Evolutionary conservation across 208 protist species (phyloP), one percentile per base, ranked within the genome.

Genomic region (Crithidia sp.): DNA sequence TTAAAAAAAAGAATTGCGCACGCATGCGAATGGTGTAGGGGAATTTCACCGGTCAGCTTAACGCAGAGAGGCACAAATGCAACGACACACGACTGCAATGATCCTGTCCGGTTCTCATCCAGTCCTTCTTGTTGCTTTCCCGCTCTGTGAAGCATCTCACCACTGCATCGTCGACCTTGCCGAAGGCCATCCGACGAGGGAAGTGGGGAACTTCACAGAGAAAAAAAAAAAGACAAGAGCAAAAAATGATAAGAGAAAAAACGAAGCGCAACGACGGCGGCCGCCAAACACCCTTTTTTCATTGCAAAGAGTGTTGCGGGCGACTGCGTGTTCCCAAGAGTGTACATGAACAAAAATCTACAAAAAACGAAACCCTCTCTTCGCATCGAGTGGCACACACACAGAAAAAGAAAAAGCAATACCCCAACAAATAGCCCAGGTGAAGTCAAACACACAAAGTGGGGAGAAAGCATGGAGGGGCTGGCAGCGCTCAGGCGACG

Each of bases 51-150:
- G 28, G 28, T 28, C 28, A 28, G 28, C 28, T 28, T 28, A 28
- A 28, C 28, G 28, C 28, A 28, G 28, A 28, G 28, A 28, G 28
- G 28, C 28, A 28, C 28, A 28, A 74, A 8, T 50, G 41, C n/a
- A 65, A 36, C 16, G 8, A 9, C 36, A 37, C 50, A 44, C 9
- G 16, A 54, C 16, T 69, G 71, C 36, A 77, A 69, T 28, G 28
- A 28, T 28, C 28, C 28, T 0, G 1, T 28, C 28, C 28, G 28
- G 28, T 28, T 28, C 28, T 28, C 28, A 28, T 28, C 28, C 28
- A 28, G 28, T 28, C 28, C 28, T 28, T 28, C 28, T 28, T 28
- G 28, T 28, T 28, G 28, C 28, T 28, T 28, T 28, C 1, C 28
- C 28, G 28, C 28, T 28, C 28, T 28, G 28, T 28, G 28, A 28